phyloP scores from a whole-genome alignment of 2,329 filamentous ascomycete genomes.

The Botrytis aclada region DNA sequence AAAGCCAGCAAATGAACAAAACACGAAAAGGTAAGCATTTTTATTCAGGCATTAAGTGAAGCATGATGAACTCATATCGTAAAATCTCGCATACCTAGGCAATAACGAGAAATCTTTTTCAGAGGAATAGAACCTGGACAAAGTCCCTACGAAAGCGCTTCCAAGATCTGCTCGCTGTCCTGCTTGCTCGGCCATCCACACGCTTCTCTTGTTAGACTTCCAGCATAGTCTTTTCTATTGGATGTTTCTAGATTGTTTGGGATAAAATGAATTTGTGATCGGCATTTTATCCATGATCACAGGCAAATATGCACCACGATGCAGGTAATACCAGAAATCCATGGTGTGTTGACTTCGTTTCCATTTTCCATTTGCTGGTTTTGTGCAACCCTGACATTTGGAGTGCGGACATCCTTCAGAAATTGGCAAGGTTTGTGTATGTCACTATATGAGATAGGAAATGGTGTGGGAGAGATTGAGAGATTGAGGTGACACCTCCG shows the following conservation, averaged over 20 bases:
- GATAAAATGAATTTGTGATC: constrained; percentile 7
- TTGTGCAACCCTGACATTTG: not conserved
- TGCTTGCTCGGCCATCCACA: not conserved
- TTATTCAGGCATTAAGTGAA: constrained; percentile 1
- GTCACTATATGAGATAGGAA: not conserved
- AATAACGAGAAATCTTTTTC: not conserved
- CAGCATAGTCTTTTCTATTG: not conserved
- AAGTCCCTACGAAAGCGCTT: not conserved
- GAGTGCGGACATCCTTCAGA: not conserved
- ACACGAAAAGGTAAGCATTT: constrained; percentile 8
- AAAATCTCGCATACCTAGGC: constrained; percentile 11
- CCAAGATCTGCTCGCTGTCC: not conserved
- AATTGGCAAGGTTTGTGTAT: constrained; percentile 11
- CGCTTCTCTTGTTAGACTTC: not conserved
- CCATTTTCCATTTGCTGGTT: not conserved
- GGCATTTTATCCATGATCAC: constrained; percentile 3
- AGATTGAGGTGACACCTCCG: constrained; percentile 8
- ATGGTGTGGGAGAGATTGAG: not conserved
- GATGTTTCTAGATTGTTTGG: constrained; percentile 12
- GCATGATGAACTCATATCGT: not conserved
- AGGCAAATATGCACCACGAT: not conserved
- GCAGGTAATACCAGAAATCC: constrained; percentile 10
- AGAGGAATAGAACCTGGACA: not conserved
- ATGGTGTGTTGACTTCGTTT: constrained; percentile 8
- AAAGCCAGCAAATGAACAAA: constrained; percentile 12